Conservation (phyloP, 2,329 filamentous ascomycete genomes). For the Alternaria arbusti region DNA sequence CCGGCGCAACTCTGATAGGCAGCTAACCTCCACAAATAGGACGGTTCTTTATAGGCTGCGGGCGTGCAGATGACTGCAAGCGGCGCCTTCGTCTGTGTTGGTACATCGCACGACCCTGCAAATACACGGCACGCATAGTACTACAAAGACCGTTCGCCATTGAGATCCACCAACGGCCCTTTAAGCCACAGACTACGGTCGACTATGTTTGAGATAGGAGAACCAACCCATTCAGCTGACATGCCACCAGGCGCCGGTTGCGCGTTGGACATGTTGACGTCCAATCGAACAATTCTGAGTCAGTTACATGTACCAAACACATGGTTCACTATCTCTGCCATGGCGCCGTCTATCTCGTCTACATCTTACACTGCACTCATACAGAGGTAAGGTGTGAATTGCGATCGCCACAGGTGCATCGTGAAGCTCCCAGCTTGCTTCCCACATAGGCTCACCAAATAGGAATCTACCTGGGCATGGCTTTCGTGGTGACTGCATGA, state of each 20-base stretch:
- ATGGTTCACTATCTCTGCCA: not conserved
- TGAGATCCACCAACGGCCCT: not conserved
- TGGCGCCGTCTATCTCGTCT: not conserved
- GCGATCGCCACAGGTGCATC: not conserved
- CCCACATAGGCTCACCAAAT: not conserved
- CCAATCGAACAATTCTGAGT: not conserved
- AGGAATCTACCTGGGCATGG: not conserved
- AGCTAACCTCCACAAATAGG: slow-evolving; percentile 7
- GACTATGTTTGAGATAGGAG: not conserved
- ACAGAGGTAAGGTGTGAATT: not conserved
- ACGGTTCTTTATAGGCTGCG: not conserved
- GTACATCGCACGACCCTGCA: not conserved
- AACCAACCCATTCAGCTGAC: not conserved
- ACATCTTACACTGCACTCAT: not conserved
- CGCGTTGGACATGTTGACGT: not conserved
- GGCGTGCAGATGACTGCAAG: slow-evolving; percentile 12
- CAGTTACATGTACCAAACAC: not conserved
- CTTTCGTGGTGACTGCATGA: not conserved
- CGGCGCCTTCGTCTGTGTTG: not conserved
- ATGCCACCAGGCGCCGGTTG: not conserved
- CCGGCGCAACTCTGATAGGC: not conserved
- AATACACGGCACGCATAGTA: not conserved
- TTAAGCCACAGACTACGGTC: not conserved
- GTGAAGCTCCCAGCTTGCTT: not conserved
- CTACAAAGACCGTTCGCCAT: not conserved